Conservation (phyloP, 495 filamentous ascomycete species). For the Tuber microsphaerosporum region DNA sequence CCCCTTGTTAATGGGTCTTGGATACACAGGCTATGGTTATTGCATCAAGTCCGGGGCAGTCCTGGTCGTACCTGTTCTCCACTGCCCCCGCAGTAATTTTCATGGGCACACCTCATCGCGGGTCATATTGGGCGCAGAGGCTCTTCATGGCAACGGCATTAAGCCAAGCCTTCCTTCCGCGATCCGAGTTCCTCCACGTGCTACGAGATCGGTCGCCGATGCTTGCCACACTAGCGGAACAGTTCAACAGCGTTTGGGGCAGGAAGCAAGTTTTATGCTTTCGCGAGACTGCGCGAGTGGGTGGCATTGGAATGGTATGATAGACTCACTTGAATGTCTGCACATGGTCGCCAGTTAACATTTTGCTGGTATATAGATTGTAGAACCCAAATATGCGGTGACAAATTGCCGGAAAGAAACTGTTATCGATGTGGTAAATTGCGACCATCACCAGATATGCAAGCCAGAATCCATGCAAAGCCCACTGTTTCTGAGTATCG, state of each 20-base stretch:
- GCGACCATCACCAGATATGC: constrained; percentile 2
- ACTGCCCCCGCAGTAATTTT: constrained; percentile 15
- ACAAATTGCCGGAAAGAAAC: neutral
- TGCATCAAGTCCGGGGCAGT: neutral
- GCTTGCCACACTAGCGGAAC: neutral
- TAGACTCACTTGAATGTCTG: neutral
- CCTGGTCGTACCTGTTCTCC: neutral
- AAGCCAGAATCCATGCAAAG: constrained; percentile 2
- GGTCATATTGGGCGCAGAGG: constrained; percentile 3
- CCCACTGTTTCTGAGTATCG: neutral
- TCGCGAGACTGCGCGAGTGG: neutral
- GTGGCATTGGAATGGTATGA: neutral
- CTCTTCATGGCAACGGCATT: constrained; percentile 1
- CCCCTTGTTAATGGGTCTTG: neutral
- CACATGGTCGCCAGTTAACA: neutral
- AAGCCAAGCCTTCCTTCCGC: neutral
- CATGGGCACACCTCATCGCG: constrained; percentile 19
- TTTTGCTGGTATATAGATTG: neutral
- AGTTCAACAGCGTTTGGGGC: constrained; percentile 3
- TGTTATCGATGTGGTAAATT: neutral
- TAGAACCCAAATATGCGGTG: constrained; percentile 4
- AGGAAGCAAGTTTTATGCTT: constrained; percentile 2
- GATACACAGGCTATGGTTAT: neutral
- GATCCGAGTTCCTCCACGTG: constrained; percentile 1
- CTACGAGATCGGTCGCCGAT: neutral